Evolutionary conservation across 2,329 filamentous ascomycete genomes (phyloP).

Genomic region (Colletotrichum somersetense): DNA sequence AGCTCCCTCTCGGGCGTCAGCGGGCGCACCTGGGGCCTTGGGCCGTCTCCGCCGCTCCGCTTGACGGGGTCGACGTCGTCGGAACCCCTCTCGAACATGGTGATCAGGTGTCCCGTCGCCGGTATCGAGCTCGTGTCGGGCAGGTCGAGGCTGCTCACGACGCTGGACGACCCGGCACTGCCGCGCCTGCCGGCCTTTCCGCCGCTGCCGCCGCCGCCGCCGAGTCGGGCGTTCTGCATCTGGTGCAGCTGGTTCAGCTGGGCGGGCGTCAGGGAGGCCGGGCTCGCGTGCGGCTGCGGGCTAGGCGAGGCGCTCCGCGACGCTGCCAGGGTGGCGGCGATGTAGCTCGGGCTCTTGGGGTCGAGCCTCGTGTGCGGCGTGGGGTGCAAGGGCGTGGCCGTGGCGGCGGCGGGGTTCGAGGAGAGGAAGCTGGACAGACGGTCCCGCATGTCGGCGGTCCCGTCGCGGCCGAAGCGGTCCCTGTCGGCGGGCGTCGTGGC

Average conservation of each 20-base stretch:
- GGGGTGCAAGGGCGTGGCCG: conserved; percentile 33
- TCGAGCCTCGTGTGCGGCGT: conserved; percentile 48
- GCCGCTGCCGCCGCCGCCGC: not conserved
- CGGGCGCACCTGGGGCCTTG: conserved; percentile 45
- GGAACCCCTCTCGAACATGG: conserved; percentile 70
- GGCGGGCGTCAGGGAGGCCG: conserved; percentile 27
- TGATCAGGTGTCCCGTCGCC: conserved; percentile 74
- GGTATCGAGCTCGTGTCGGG: conserved; percentile 70
- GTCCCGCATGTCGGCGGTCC: conserved; percentile 44
- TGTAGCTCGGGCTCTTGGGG: conserved; percentile 68
- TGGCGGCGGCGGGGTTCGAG: conserved; percentile 32
- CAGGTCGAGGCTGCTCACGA: conserved; percentile 51
- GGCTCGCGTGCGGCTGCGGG: conserved; percentile 36
- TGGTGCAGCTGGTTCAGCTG: conserved; percentile 39
- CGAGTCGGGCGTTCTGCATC: conserved; percentile 38
- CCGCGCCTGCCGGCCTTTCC: conserved; percentile 45
- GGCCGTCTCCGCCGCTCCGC: conserved; percentile 44
- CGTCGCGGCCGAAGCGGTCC: conserved; percentile 36
- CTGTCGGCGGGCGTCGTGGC: conserved; percentile 35
- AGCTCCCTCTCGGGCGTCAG: conserved; percentile 50
- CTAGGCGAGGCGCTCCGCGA: conserved; percentile 42
- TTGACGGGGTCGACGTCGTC: conserved; percentile 51
- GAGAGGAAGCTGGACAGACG: conserved; percentile 46
- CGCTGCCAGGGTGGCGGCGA: conserved; percentile 69
- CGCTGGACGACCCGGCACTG: conserved; percentile 49